phyloP scores from a whole-genome alignment of 2,329 filamentous ascomycete genomes.

The Fusarium graminum region DNA sequence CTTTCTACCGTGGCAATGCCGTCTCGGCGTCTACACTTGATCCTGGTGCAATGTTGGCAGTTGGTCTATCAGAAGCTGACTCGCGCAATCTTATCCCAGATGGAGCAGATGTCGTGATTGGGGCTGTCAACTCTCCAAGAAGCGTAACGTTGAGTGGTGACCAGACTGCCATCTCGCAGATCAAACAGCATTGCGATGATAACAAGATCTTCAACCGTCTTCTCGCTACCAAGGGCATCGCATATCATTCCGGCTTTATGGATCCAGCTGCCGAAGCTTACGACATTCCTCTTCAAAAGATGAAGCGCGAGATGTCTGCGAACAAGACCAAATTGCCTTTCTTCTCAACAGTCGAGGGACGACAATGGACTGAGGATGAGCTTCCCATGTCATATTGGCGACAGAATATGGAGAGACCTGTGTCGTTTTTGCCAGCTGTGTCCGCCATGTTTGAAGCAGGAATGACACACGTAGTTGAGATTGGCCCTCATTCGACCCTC shows the following conservation, averaged over 20 bases:
- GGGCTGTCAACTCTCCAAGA: constrained; percentile 44
- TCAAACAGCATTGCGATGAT: constrained; percentile 42
- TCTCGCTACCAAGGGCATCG: constrained; percentile 19
- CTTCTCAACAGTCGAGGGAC: neutral
- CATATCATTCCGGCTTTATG: constrained; percentile 24
- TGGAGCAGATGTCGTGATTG: neutral
- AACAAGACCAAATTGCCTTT: neutral
- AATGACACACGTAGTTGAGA: neutral
- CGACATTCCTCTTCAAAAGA: neutral
- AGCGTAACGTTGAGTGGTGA: constrained; percentile 52
- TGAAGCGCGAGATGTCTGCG: neutral
- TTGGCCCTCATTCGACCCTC: neutral
- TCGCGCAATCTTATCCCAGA: neutral
- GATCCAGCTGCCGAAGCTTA: neutral
- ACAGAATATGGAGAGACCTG: neutral
- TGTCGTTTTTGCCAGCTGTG: neutral
- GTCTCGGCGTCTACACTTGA: neutral
- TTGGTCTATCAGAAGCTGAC: neutral
- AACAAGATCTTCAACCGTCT: constrained; percentile 50
- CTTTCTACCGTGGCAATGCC: constrained; percentile 1
- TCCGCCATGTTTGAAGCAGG: neutral
- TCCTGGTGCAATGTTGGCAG: neutral
- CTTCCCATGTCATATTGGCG: neutral
- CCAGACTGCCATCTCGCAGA: constrained; percentile 38
- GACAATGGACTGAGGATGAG: neutral